Base-by-base conservation (phyloP, 371 early-diverging fungal species). In the Mortierella sp. region DNA sequence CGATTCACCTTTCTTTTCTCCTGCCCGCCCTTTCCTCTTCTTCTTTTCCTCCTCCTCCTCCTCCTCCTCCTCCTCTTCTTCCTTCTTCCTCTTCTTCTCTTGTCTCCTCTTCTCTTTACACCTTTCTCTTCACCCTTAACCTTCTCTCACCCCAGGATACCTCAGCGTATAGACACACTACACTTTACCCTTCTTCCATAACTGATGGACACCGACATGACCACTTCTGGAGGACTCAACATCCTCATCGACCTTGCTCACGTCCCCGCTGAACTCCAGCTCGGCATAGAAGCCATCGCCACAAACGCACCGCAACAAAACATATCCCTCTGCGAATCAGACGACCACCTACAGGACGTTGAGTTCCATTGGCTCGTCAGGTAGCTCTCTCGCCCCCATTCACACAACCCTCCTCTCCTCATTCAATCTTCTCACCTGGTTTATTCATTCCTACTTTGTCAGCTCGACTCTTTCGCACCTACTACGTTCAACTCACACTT, bases 281-380 rank as follows among this genome's bases (percentile, higher is more conserved):
- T 89, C 74, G 95, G 95, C 42, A 84, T 95, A 80, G 73, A 73
- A 72, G 92, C 93, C 82, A 88, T 94, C 52, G 91, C 91, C n/a
- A 81, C 80, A 74, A 81, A 91, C 82, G 91, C 91, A 50, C 92
- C 90, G 38, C 91, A 90, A 73, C 81, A 90, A 47, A 93, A 94
- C 82, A 86, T 86, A 72, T 74, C 75, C 72, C 84, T 95, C 50
- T 84, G 77, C 0, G 90, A 82, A 31, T 68, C 68, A 24, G 88
- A 88, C 63, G 90, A 88, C 78, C 83, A 88, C n/a, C 84, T 88
- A 75, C 84, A 89, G 38, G 91, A 91, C 9, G 90, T 88, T 24
- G 88, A 88, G 80, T 90, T 88, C 65, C 86, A 88, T 4, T 95
- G 95, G 95, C 84, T 84, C 14, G 82, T 94, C 52, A 90, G 89